Evolutionary conservation across 306 rosid species (phyloP).

Genomic region (Lagenaria siceraria): DNA sequence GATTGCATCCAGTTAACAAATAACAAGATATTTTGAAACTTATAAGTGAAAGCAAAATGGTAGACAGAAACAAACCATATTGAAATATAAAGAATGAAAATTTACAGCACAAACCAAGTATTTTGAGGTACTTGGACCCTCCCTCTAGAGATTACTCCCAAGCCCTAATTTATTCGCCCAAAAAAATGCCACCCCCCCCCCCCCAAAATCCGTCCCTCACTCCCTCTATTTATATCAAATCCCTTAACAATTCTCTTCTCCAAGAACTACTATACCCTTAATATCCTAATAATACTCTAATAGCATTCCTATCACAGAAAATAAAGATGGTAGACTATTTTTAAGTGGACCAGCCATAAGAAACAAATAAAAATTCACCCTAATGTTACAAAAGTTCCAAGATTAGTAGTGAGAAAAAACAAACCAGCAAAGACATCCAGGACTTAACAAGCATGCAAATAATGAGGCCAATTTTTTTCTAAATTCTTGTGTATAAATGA

Average conservation of each 20-base stretch:
- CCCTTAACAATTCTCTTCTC: background rate
- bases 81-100: background rate
- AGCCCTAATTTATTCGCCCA: background rate
- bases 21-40: constrained; percentile 7
- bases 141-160: background rate
- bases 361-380: background rate
- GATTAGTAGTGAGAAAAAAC: background rate
- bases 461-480: background rate
- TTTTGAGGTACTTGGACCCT: background rate
- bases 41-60: constrained; percentile 2
- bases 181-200: too few relatives aligned
- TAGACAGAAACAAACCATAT: background rate
- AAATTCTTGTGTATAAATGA: background rate
- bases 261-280: background rate
- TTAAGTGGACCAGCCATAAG: background rate
- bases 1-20: constrained; percentile 18
- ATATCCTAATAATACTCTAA: background rate
- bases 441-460: background rate
- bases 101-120: background rate
- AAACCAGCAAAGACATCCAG: background rate
- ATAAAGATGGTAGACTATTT: background rate
- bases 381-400: background rate
- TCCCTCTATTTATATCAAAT: too few relatives aligned
- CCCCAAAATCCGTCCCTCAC: too few relatives aligned
- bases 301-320: background rate